phyloP scores from a whole-genome alignment of 768 basidiomycete genomes.

The Termitomyces bulborhizus region DNA sequence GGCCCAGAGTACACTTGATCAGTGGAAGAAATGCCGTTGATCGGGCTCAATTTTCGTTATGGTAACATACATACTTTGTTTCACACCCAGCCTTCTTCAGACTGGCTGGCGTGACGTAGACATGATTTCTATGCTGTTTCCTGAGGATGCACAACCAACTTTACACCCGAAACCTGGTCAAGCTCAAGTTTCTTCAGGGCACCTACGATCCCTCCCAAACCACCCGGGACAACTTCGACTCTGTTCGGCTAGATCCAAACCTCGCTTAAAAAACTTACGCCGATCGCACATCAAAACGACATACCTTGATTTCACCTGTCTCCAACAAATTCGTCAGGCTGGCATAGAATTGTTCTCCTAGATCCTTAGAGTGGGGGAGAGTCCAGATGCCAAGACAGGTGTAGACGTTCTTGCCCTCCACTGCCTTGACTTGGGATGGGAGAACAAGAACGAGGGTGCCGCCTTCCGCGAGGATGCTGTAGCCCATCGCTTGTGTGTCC shows the following conservation, averaged over 20 bases:
- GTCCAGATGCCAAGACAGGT: conserved; percentile 4
- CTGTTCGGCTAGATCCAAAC: conserved; percentile 25
- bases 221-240: conserved; percentile 34
- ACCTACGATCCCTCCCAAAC: conserved; percentile 28
- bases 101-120: no score
- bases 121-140: conserved; percentile 21
- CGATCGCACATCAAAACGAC: not conserved
- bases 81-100: not conserved
- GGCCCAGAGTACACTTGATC: no score
- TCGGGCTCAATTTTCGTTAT: no score
- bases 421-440: conserved; percentile 16
- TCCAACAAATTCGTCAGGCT: conserved; percentile 12
- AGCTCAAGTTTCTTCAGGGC: conserved; percentile 30
- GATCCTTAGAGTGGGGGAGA: conserved; percentile 4
- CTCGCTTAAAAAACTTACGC: not conserved
- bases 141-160: conserved; percentile 36
- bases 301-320: conserved; percentile 5
- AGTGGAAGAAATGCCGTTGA: no score
- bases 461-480: conserved; percentile 29
- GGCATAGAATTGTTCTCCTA: conserved; percentile 12
- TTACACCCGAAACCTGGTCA: conserved; percentile 34
- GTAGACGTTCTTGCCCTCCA: conserved; percentile 10
- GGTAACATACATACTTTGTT: no score
- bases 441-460: conserved; percentile 25
- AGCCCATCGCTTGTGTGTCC: conserved; percentile 34